Evolutionary conservation across 2,329 filamentous ascomycete species (phyloP), one percentile per base, ranked within the genome.

Genomic region (Rhynchosporium graminicola): DNA sequence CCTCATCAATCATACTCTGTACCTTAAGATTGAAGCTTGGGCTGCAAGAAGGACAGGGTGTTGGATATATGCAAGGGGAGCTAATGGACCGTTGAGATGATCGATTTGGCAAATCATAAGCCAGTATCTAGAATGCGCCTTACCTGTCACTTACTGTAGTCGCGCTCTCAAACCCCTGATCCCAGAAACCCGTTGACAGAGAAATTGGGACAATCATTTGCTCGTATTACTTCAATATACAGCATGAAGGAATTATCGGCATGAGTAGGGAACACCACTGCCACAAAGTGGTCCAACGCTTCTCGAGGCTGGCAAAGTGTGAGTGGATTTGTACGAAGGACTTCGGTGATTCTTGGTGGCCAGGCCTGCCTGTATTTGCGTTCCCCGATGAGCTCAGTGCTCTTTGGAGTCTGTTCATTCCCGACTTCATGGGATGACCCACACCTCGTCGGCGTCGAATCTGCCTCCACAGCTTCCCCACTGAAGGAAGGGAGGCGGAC

Each of bases 81-180:
- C 36, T 54, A 20, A 29, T 54, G 33, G 51, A 20, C 20, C 51
- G 20, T 28, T 54, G 33, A 54, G 10, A 54, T 40, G 51, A 13
- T n/a, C 51, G 51, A 42, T 40, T 40, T 54, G 51, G 20, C 51
- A 42, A 54, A 54, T 54, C 51, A 54, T n/a, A 54, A 54, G 51
- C 36, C 51, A 42, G 36, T 42, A 36, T 20, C 51, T 54, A 54
- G 33, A 54, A 42, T 54, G 20, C 51, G 36, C 38, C 54, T 57
- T 20, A 29, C 42, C 42, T 57, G 26, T 57, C 54, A 57, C 42
- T 45, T 57, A 20, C 20, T 20, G 20, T 31, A 45, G 29, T 33
- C 45, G 20, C 42, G 29, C 29, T 13, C 4, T 9, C 42, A 13
- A 57, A 40, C 54, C 54, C 33, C 20, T 15, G n/a, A 28, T 38